phyloP scores from a whole-genome alignment of 129 eudicot genomes.

The Pulicaria dysenterica region DNA sequence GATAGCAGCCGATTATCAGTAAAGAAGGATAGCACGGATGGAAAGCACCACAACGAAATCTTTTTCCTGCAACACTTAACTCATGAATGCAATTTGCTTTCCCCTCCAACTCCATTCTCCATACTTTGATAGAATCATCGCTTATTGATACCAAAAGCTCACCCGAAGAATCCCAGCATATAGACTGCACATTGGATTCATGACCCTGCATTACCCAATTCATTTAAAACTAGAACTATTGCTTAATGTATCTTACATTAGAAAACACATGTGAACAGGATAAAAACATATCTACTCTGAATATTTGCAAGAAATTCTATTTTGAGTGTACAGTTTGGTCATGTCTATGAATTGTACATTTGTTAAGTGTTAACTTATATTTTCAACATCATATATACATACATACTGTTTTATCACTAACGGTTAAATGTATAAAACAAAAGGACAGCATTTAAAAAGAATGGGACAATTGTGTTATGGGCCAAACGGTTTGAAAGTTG shows the following conservation, averaged over 20 bases:
- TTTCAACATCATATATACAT: too few species aligned
- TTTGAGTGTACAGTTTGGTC: neutral
- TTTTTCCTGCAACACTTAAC: conserved; percentile 47
- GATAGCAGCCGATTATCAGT: conserved; percentile 56
- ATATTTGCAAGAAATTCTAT: neutral
- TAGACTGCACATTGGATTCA: conserved; percentile 36
- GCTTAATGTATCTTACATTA: neutral
- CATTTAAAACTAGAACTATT: neutral
- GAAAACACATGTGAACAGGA: neutral
- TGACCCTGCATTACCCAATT: conserved; percentile 47
- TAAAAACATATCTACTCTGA: neutral
- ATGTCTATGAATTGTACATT: too few species aligned
- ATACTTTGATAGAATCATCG: conserved; percentile 56
- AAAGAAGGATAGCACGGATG: conserved; percentile 56
- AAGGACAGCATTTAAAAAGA: too few species aligned
- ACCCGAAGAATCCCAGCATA: conserved; percentile 65
- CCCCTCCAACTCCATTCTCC: conserved; percentile 61
- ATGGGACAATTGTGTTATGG: too few species aligned
- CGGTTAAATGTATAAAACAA: too few species aligned
- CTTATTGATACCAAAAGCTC: conserved; percentile 58
- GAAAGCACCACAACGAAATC: conserved; percentile 54
- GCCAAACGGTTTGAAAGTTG: neutral
- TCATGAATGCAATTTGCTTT: conserved; percentile 50
- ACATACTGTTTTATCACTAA: too few species aligned
- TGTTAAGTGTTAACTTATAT: too few species aligned